A percentile compares a stretch with the other conserved stretches of the same genome.
phyloP scores from a whole-genome alignment of 164 flowering plant species.

The Nelumbo lutea region DNA sequence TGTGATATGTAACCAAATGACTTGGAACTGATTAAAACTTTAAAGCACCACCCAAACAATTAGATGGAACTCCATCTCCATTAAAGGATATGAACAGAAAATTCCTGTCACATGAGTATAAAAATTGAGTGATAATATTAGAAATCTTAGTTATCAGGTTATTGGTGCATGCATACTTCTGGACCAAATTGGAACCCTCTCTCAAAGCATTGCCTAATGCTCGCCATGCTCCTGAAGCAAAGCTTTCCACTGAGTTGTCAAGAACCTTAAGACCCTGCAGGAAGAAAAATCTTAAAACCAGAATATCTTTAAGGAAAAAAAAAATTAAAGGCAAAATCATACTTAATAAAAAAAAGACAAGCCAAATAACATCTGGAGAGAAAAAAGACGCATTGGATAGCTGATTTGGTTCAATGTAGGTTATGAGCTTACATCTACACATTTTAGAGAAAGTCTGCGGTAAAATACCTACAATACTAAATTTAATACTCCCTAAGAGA shows the following conservation, averaged over 20 bases:
- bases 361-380: too few species aligned
- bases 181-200: slow-evolving; percentile 75
- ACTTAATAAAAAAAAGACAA: not conserved
- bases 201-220: slow-evolving; percentile 85
- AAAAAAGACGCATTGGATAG: too few species aligned
- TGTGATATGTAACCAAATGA: not conserved
- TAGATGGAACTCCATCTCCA: not conserved
- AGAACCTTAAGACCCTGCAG: slow-evolving; percentile 84
- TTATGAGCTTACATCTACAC: too few species aligned
- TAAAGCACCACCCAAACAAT: not conserved
- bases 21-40: not conserved
- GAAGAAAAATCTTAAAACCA: not conserved
- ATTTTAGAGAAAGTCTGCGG: too few species aligned
- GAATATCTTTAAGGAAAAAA: not conserved
- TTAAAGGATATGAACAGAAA: not conserved
- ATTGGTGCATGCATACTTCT: slow-evolving; percentile 57
- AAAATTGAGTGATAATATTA: not conserved
- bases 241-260: slow-evolving; percentile 81
- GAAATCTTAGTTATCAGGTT: not conserved
- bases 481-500: too few species aligned
- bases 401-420: too few species aligned
- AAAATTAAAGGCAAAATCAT: not conserved
- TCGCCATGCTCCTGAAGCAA: slow-evolving; percentile 97
- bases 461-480: too few species aligned
- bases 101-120: not conserved